Evolutionary conservation across 2,329 filamentous ascomycete species (phyloP), one percentile per base, ranked within the genome.

Genomic region (Ambrosiella xylebori): DNA sequence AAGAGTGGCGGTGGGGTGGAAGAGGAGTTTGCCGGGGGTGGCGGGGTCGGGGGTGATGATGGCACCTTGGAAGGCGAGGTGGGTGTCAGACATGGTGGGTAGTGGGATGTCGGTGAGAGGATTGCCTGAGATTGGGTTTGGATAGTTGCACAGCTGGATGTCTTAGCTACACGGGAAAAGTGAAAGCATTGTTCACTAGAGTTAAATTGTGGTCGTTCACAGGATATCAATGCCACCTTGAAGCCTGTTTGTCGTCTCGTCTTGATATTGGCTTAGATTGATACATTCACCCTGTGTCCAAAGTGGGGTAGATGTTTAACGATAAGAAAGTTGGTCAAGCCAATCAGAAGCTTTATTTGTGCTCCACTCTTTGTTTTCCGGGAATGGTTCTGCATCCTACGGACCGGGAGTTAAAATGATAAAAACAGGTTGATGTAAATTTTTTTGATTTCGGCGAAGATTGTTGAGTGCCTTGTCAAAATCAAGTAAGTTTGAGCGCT

Each of bases 31-130:
- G 17, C 5, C 37, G 27, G 50, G 54, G n/a, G 47, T 45, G 13
- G 39, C 27, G 7, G 44, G 40, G 3, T 37, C 15, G 17, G 58
- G 58, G 37, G 58, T 60, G 36, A 57, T 49, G n/a, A 60, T 53
- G 11, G 55, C 50, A 19, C 55, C 51, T 39, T 36, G 41, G 15
- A 60, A 45, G 15, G 55, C 44, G 4, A 50, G 55, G 36, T 47
- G 44, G 39, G 17, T 35, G 44, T 17, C 7, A n/a, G 27, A 11
- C 57, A 56, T 56, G 27, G 36, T 49, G 27, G 17, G 40, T 41
- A 41, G 27, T 41, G 12, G 13, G 44, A 15, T 13, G 44, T 15
- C 7, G n/a, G 44, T 47, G 44, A 15, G 2, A 7, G 11, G 19
- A 15, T 8, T 5, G 27, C 27, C 27, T 47, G 7, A 17, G 44